phyloP scores from a whole-genome alignment of 2,329 filamentous ascomycete genomes.

The Hymenoscyphus infarciens region DNA sequence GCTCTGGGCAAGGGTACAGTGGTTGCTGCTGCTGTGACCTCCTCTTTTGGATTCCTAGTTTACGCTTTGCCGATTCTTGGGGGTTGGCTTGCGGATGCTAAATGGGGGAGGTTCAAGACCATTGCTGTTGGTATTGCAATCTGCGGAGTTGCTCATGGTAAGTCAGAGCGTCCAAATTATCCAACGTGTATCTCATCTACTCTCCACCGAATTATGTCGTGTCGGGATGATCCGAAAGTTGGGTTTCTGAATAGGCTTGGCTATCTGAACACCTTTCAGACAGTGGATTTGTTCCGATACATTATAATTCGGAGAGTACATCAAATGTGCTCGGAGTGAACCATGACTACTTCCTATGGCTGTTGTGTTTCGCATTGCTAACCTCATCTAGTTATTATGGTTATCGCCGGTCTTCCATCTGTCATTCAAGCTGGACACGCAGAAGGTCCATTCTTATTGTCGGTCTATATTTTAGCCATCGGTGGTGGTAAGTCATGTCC shows the following conservation, averaged over 20 bases:
- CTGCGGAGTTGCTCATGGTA: constrained; percentile 54
- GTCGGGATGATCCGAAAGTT: no score
- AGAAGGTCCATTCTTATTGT: constrained; percentile 44
- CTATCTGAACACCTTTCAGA: no score
- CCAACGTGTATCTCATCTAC: no score
- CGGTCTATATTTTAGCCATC: constrained; percentile 29
- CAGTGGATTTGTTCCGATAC: no score
- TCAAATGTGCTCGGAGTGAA: no score
- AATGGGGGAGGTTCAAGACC: constrained; percentile 62
- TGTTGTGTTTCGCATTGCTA: not conserved
- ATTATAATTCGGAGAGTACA: no score
- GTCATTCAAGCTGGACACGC: constrained; percentile 59
- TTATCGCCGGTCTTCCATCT: constrained; percentile 58
- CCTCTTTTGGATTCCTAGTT: constrained; percentile 50
- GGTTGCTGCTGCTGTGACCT: constrained; percentile 48
- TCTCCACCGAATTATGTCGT: no score
- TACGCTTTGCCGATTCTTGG: constrained; percentile 48
- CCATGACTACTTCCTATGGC: no score
- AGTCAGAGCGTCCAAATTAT: not conserved
- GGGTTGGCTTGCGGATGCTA: constrained; percentile 58
- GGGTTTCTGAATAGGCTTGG: no score
- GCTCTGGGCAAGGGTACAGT: constrained; percentile 57
- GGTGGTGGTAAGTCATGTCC: constrained; percentile 38
- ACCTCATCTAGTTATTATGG: constrained; percentile 46
- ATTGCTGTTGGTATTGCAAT: constrained; percentile 47